phyloP scores from a whole-genome alignment of 169 alveolate species.

The Cryptosporidium parvum region DNA sequence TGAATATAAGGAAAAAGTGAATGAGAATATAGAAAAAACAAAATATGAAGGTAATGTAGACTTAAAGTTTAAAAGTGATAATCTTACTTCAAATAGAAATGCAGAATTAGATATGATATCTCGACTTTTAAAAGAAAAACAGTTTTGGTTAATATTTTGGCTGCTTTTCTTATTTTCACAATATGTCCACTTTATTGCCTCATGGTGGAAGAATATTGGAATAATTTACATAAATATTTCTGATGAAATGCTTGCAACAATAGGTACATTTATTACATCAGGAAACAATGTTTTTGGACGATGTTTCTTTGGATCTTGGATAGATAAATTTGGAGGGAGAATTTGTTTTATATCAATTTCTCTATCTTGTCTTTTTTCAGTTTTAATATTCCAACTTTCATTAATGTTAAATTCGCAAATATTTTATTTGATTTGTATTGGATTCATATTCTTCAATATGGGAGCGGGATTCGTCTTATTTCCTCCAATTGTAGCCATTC shows the following conservation, averaged over 20 bases:
- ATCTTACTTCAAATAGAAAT: not conserved
- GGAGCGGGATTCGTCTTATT: conserved; percentile 71
- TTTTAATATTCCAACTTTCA: conserved; percentile 33
- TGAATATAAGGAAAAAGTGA: too few species aligned
- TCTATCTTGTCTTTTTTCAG: conserved; percentile 23
- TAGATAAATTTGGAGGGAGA: conserved; percentile 55
- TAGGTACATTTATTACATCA: conserved; percentile 55
- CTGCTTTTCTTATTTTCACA: conserved; percentile 59
- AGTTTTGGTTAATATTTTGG: conserved; percentile 72
- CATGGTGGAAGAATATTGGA: conserved; percentile 75
- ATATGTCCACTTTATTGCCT: conserved; percentile 56
- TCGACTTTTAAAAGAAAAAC: conserved; percentile 30
- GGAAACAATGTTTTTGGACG: conserved; percentile 54
- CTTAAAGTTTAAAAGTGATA: not conserved
- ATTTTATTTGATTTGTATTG: conserved; percentile 31
- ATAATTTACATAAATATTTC: conserved; percentile 34
- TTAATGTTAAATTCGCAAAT: not conserved
- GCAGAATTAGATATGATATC: not conserved
- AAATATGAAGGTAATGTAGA: not conserved
- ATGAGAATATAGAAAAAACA: not conserved
- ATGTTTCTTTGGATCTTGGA: conserved; percentile 43
- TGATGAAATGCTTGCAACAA: conserved; percentile 55
- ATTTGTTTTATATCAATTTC: conserved; percentile 39
- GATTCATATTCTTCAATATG: conserved; percentile 39
- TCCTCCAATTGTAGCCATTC: conserved; percentile 62